Evolutionary conservation across 768 basidiomycete genomes (phyloP), one percentile per base, ranked within the genome.

Genomic region (Coprinellus micaceus): DNA sequence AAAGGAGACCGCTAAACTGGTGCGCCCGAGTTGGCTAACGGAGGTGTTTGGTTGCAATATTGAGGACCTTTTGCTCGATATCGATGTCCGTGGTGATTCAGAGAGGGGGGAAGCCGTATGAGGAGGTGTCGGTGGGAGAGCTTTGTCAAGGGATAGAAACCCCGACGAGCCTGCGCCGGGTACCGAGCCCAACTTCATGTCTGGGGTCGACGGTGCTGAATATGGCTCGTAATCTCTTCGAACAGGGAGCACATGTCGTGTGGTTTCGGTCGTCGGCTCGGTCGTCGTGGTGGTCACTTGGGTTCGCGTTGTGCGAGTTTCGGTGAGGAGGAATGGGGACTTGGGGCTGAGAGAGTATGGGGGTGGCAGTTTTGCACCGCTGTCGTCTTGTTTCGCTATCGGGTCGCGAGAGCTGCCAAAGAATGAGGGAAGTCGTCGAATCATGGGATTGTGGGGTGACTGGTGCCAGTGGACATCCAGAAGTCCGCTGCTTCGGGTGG

Each of bases 281-380:
- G 75, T 74, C 26, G 80, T 78, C 7, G 76, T 75, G 9, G 77
- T 74, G n/a, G 76, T 71, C 37, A 71, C 68, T 60, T 74, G 72
- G 21, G 78, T 80, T 26, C 74, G 77, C 25, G 78, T 80, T 49
- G 78, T 79, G 25, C 78, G 78, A 36, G 72, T 78, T 64, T 77
- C 77, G 46, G 78, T 64, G 30, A 79, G 63, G 24, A 78, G 55
- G 48, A 74, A 65, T 29, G 75, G 33, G 73, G 57, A 58, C 45
- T 53, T 19, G 56, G 51, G 54, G 36, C 60, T 37, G 58, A 55
- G 17, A n/a, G 48, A 51, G 36, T 68, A 67, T 29, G 65, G 48
- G 45, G 60, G 59, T 30, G 64, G 59, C 33, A 56, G 53, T 13
- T 25, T 6, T 52, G 46, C 30, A 41, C 43, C 48, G n/a, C 17